Evolutionary conservation across 83 land plant species (phyloP), one percentile per base, ranked within the genome.

Genomic region (Picea mariana): DNA sequence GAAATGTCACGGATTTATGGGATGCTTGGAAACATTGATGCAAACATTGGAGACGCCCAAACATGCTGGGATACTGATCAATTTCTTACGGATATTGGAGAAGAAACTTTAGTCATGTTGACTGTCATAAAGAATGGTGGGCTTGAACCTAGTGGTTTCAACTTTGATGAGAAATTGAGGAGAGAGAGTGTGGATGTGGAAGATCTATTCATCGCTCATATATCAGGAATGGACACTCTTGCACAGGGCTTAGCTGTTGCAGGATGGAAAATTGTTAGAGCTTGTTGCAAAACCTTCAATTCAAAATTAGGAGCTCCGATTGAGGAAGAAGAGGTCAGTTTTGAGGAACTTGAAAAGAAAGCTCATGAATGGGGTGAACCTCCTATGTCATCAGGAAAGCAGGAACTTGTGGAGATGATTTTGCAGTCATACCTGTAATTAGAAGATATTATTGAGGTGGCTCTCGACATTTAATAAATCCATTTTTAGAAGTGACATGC

Each of bases 21-120:
- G 21, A 63, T 95, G 83, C 90, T 97, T 60, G 99, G 99, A 38
- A 97, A 93, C 71, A 91, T 97, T 81, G 99, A 97, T 88, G 98
- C 99, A 49, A 97, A 97, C 88, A 92, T 98, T 76, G 99, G 99
- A 20, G 99, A 97, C 77, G 92, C 98, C 31, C 99, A 97, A 79
- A 90, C 95, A 80, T 98, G 99, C 79, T 97, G 99, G 99, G 99
- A 97, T 78, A 97, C 99, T 44, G 99, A 97, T 71, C 97, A 97
- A 84, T 97, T 97, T 75, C 87, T 95, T 47, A 91, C 92, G 9
- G 98, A 94, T 80, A 83, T 95, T 85, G 85, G 77, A 72, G 98
- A 97, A 87, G 96, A 95, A 68, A 97, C 99, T 65, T 72, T 88
- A 61, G 86, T 95, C 69, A 97, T 97, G 99, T 87, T 92, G 9